Conservation (phyloP, 2,329 filamentous ascomycete species). For the Fusarium falciforme region DNA sequence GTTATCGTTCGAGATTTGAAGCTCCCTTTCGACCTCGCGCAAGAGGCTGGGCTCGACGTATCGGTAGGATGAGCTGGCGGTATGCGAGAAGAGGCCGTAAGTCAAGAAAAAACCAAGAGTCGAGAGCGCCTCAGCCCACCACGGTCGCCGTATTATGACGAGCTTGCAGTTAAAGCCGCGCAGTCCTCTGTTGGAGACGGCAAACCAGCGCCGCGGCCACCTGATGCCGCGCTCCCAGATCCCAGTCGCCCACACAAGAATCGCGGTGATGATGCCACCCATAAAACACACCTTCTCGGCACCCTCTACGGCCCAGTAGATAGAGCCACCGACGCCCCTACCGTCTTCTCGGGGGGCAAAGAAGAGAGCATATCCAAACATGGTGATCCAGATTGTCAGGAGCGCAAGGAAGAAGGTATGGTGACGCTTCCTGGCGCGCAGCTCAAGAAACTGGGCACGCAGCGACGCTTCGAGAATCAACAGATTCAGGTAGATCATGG, state of each 20-base stretch:
- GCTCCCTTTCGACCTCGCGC: conserved; percentile 69
- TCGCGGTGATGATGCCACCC: conserved; percentile 86
- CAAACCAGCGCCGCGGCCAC: conserved; percentile 93
- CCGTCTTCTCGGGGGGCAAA: conserved; percentile 97
- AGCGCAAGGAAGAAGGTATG: conserved; percentile 92
- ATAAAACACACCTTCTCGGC: conserved; percentile 91
- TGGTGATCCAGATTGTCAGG: conserved; percentile 81
- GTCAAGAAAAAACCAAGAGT: conserved; percentile 83
- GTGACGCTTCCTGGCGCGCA: conserved; percentile 87
- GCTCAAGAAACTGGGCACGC: conserved; percentile 90
- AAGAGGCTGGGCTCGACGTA: conserved; percentile 76
- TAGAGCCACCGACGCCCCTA: conserved; percentile 87
- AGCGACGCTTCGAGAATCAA: conserved; percentile 95
- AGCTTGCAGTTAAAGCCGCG: conserved; percentile 96
- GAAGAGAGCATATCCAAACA: conserved; percentile 92
- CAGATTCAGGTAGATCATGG: conserved; percentile 98
- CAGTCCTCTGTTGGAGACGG: conserved; percentile 87
- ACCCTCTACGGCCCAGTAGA: conserved; percentile 96
- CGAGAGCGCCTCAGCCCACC: conserved; percentile 82
- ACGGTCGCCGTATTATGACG: conserved; percentile 84
- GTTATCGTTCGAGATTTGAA: conserved; percentile 59
- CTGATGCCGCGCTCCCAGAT: conserved; percentile 96
- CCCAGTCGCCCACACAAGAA: conserved; percentile 92
- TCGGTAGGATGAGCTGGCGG: conserved; percentile 76
- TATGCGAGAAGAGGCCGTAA: conserved; percentile 77